Evolutionary conservation across 2,329 filamentous ascomycete species (phyloP), one percentile per base, ranked within the genome.

Genomic region (Helotiales sp.): DNA sequence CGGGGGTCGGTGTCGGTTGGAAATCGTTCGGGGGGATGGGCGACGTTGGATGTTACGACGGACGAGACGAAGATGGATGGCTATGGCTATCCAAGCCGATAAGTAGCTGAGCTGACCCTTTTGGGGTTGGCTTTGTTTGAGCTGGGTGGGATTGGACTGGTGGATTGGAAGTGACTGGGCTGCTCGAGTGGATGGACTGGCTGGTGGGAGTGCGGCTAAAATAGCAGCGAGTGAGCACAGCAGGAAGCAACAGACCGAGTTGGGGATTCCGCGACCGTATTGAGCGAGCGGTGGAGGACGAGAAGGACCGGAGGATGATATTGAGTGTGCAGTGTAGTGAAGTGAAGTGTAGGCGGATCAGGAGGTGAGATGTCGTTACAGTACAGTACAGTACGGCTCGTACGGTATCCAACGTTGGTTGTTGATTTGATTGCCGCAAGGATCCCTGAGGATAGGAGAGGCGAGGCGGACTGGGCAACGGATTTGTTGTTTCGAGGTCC

Each of bases 381-480:
- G 40, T 45, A 45, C 6, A 11, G 40, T 45, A 20, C 40, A 20
- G 40, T 40, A 55, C 17, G 30, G 30, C 8, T 10, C 1, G 49
- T 13, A 55, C 52, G 40, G 40, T 20, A 52, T n/a, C n/a, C n/a
- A n/a, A n/a, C 3, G 32, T 20, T 57, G 52, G 52, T 32, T 57
- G 28, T n/a, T 58, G 32, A 22, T 43, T 58, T 45, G 64, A 66
- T 66, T 61, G 47, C 55, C 54, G 37, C 65, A 64, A 67, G 65
- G 65, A 61, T 67, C 4, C n/a, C n/a, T n/a, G n/a, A n/a, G 37
- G 37, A 58, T 26, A 24, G 22, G 54, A 30, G 34, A 40, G 37
- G n/a, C n/a, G n/a, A 40, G 37, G 17, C 40, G 17, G 40, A 17
- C 57, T 13, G 40, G 37, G 57, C 57, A 47, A 20, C 34, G 26